A percentile compares a stretch with the other conserved stretches of the same genome.
phyloP scores from a whole-genome alignment of 306 rosid species.

The Pyrus communis region DNA sequence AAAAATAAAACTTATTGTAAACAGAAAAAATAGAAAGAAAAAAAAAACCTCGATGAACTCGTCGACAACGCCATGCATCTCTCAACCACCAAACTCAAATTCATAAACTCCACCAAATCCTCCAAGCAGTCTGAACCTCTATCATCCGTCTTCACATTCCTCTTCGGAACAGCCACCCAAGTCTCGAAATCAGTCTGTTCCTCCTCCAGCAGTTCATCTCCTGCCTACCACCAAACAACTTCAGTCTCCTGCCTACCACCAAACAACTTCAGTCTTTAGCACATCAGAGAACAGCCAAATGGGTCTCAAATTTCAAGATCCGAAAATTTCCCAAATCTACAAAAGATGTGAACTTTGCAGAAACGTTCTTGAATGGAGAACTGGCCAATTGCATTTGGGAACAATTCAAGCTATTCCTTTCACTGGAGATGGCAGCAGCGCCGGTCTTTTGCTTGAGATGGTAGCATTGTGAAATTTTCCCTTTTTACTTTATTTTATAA shows the following conservation, averaged over 20 bases:
- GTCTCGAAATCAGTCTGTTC: slow-evolving; percentile 57
- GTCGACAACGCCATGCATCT: slow-evolving; percentile 71
- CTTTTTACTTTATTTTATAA: no score
- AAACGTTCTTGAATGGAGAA: slow-evolving; percentile 8
- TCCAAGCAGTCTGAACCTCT: slow-evolving; percentile 32
- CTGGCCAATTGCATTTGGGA: background rate
- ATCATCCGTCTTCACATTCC: slow-evolving; percentile 29
- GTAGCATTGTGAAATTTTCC: no score
- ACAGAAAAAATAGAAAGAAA: slow-evolving; percentile 1
- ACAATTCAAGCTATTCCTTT: background rate
- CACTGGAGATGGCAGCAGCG: no score
- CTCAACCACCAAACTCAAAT: slow-evolving; percentile 60
- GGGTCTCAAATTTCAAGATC: background rate
- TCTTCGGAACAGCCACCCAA: slow-evolving; percentile 73
- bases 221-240: slow-evolving; percentile 1
- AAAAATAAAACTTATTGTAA: no score
- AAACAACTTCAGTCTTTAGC: background rate
- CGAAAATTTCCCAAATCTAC: slow-evolving; percentile 6
- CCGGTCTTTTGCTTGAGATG: no score
- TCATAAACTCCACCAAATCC: slow-evolving; percentile 28
- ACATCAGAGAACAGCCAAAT: background rate
- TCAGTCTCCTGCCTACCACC: background rate
- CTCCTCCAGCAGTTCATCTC: slow-evolving; percentile 39
- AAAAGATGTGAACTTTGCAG: slow-evolving; percentile 2
- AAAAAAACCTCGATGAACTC: slow-evolving; percentile 76